A percentile compares a stretch with the other conserved stretches of the same genome.
phyloP scores from a whole-genome alignment of 306 rosid genomes.

The Ormosia emarginata region DNA sequence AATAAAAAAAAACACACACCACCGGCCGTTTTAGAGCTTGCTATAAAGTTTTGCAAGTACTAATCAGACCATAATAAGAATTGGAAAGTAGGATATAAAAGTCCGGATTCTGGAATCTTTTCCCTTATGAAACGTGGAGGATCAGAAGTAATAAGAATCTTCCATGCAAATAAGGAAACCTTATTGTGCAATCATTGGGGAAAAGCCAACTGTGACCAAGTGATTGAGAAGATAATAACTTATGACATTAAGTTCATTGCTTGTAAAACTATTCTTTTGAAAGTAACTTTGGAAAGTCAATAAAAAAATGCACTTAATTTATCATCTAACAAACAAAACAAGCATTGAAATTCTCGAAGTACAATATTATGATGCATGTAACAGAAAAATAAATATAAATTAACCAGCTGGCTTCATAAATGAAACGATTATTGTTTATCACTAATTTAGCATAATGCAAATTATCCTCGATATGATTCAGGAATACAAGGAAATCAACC shows the following conservation, averaged over 20 bases:
- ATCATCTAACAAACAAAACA: no score
- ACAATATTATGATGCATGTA: no score
- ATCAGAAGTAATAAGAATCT: not conserved
- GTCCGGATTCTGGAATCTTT: not conserved
- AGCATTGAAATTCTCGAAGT: no score
- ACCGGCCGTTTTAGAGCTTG: no score
- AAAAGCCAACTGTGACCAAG: no score
- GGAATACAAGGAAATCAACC: not conserved
- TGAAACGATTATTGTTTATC: not conserved
- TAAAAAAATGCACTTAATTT: no score
- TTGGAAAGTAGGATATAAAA: not conserved
- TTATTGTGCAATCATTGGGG: not conserved
- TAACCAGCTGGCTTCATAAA: no score
- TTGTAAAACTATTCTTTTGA: not conserved
- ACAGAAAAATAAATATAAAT: no score
- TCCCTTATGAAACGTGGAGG: not conserved
- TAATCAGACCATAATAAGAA: not conserved
- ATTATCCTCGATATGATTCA: not conserved
- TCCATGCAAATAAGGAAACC: not conserved
- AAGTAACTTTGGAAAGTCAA: no score
- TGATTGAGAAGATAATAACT: no score
- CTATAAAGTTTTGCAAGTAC: not conserved
- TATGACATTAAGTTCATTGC: not conserved
- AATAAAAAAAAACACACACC: no score
- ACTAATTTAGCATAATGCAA: not conserved